Evolutionary conservation across 805 yeast genomes (phyloP).

Genomic region (Jamesozyma hellenica): DNA sequence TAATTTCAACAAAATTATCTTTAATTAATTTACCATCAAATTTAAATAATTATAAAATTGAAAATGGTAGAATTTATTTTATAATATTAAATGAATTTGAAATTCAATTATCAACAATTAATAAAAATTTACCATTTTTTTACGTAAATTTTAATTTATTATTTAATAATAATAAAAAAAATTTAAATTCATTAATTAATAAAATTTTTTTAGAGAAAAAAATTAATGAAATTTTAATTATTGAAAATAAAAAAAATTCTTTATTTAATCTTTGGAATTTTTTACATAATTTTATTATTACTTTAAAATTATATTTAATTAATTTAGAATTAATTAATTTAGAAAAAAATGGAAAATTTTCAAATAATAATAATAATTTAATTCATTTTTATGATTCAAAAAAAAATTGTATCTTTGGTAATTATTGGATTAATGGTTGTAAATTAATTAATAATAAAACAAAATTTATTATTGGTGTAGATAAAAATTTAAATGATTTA

Average conservation of each 20-base stretch:
- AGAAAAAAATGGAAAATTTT: constrained; percentile 24
- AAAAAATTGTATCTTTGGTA: constrained; percentile 23
- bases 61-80: constrained; percentile 68
- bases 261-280: constrained; percentile 24
- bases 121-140: constrained; percentile 59
- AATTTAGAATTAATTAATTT: constrained; percentile 23
- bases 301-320: constrained; percentile 27
- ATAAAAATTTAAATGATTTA: constrained; percentile 16
- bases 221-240: constrained; percentile 25
- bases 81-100: constrained; percentile 55
- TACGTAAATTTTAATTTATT: constrained; percentile 66
- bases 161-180: constrained; percentile 30
- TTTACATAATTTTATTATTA: constrained; percentile 26
- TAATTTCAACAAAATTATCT: constrained; percentile 67
- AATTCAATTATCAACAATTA: constrained; percentile 68
- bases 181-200: constrained; percentile 17
- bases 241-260: constrained; percentile 22
- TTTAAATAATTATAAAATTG: constrained; percentile 53
- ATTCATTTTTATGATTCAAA: constrained; percentile 28
- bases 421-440: constrained; percentile 26
- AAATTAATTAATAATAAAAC: constrained; percentile 22
- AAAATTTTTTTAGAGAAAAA: constrained; percentile 24
- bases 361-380: constrained; percentile 29
- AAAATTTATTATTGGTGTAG: constrained; percentile 24
- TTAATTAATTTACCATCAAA: constrained; percentile 53